Base-by-base conservation (phyloP, 2,329 filamentous ascomycete species). In the Colletotrichum godetiae region DNA sequence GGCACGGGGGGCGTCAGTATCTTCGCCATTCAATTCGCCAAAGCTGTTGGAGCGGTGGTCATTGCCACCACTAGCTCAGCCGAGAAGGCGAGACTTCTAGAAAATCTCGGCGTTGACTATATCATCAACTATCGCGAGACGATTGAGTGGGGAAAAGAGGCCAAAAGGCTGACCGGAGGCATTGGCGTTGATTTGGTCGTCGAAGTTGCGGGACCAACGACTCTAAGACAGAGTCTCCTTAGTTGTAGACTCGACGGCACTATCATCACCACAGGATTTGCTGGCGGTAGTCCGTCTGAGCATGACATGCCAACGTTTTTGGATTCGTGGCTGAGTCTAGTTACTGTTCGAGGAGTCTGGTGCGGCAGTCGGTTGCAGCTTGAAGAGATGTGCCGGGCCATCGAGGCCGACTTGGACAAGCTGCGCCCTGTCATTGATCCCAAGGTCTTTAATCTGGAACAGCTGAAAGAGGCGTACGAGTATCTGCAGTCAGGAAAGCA, bases 281-380 rank as follows among this genome's bases (percentile, higher is more conserved):
- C 65, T 74, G n/a, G 75, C 49, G 76, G 74, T 56, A 72, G 84
- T n/a, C 60, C 31, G 12, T 13, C 55, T 19, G 35, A 82, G 75
- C 11, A 80, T 77, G 64, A 79, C 68, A 67, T 62, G 19, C 57
- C 46, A 56, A 80, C 58, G 68, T 79, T 71, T 76, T 75, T 62
- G 37, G 75, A 66, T 78, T 82, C 73, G 58, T 84, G 76, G 80
- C 82, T 69, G 29, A 81, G 78, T 24, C 63, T 81, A 12, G 84
- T 84, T 78, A 88, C 83, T 0, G 82, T 84, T 7, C 80, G 88
- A 3, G 87, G 86, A 33, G 75, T 89, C 4, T 79, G 86, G 55
- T 84, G 86, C 7, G 88, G 88, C 4, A 86, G 73, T 76, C 79
- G 86, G 19, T 56, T 78, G 3, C 84, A 87, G 80, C 84, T 89